A percentile compares a stretch with the other conserved stretches of the same genome.
These are phyloP conservation scores for Exophiala lecanii-corni DNA, from an alignment of 2,329 filamentous ascomycete genomes.

Conservation along the genomic window DNA sequence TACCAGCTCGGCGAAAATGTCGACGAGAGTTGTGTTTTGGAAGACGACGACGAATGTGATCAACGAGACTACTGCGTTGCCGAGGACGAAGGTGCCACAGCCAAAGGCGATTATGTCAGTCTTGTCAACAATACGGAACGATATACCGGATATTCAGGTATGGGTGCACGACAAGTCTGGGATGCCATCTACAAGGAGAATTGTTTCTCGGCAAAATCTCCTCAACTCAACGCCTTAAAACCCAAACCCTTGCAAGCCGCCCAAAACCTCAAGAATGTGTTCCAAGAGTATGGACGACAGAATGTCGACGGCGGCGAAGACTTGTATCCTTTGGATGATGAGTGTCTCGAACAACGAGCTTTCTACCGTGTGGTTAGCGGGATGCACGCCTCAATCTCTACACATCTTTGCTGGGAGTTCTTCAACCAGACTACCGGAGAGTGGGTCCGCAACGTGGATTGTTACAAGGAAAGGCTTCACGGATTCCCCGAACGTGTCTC, in stretches of 20 bases:
- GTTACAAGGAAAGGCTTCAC: constrained; percentile 84
- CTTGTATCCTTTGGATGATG: constrained; percentile 71
- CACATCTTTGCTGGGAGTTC: constrained; percentile 93
- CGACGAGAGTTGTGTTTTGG: constrained; percentile 92
- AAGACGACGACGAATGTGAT: constrained; percentile 96
- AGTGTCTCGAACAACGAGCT: constrained; percentile 97
- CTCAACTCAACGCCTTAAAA: constrained; percentile 26
- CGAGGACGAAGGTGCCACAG: constrained; percentile 81
- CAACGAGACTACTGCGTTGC: constrained; percentile 94
- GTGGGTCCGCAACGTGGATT: constrained; percentile 86
- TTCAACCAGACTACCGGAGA: constrained; percentile 90
- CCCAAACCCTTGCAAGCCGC: constrained; percentile 45
- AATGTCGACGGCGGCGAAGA: constrained; percentile 50
- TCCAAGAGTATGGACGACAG: constrained; percentile 49
- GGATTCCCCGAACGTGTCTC: constrained; percentile 83
- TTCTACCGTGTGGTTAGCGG: constrained; percentile 94
- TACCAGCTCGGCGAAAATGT: constrained; percentile 80
- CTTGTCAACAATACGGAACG: constrained; percentile 88
- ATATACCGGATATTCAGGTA: constrained; percentile 88
- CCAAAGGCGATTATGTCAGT: constrained; percentile 94
- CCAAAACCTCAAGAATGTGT: constrained; percentile 57
- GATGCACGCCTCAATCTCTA: constrained; percentile 97
- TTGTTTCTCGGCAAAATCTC: constrained; percentile 65
- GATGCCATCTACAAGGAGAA: constrained; percentile 96
- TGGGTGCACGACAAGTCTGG: constrained; percentile 86